Conservation (phyloP, 345 rosid genomes). For the Arabis alpina region DNA sequence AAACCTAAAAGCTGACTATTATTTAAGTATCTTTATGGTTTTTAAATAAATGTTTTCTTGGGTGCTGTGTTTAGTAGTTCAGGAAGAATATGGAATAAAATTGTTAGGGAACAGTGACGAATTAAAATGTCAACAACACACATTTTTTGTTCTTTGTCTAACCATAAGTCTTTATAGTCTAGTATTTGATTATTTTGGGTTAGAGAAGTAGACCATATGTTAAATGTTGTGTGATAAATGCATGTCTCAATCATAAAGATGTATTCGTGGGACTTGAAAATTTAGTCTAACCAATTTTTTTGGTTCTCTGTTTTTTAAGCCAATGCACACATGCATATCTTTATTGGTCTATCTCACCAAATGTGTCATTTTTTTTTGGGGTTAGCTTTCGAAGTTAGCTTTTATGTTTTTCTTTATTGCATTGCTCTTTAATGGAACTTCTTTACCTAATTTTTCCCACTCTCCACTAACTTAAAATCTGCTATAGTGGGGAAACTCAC, state of each 20-base stretch:
- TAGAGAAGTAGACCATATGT: constrained; percentile 25
- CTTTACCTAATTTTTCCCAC: constrained; percentile 49
- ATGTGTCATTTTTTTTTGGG: constrained; percentile 19
- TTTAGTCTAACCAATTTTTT: not conserved
- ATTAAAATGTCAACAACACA: constrained; percentile 10
- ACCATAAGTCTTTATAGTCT: not conserved
- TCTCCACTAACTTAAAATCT: constrained; percentile 28
- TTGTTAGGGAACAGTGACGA: constrained; percentile 22
- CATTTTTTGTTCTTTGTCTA: not conserved
- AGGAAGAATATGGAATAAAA: constrained; percentile 6
- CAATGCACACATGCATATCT: constrained; percentile 30
- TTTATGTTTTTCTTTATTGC: constrained; percentile 40
- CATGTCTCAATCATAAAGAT: not conserved
- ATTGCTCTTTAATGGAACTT: constrained; percentile 41
- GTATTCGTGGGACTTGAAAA: constrained; percentile 16
- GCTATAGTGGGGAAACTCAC: constrained; percentile 25
- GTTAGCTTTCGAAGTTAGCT: constrained; percentile 34
- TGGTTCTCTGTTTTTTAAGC: not conserved
- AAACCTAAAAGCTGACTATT: constrained; percentile 36
- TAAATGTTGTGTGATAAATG: constrained; percentile 19
- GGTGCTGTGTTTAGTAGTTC: constrained; percentile 15
- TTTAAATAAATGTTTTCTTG: constrained; percentile 19
- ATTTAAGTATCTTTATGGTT: constrained; percentile 28
- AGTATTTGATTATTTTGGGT: not conserved
- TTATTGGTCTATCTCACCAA: constrained; percentile 28